A percentile compares a stretch with the other conserved stretches of the same genome.
phyloP scores from a whole-genome alignment of 83 land plant genomes.

The Isoetes engelmannii region DNA sequence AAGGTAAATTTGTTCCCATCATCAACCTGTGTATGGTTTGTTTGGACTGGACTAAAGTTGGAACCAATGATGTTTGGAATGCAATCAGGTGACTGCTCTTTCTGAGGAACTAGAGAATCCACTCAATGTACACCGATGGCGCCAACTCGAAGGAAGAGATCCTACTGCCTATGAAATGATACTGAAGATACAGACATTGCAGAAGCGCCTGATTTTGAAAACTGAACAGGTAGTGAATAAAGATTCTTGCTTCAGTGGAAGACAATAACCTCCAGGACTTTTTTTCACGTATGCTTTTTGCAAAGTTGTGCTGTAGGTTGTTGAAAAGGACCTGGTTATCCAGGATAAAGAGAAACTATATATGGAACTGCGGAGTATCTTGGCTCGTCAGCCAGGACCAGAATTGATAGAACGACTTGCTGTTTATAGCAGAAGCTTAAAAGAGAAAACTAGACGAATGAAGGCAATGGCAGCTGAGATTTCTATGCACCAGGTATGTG shows the following conservation, averaged over 20 bases:
- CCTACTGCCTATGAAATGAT: conserved; percentile 37
- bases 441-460: conserved; percentile 32
- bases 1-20: conserved; percentile 14
- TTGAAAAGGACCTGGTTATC: conserved; percentile 34
- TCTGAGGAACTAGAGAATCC: conserved; percentile 40
- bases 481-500: conserved; percentile 29
- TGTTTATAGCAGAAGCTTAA: conserved; percentile 18
- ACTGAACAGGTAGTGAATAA: conserved; percentile 27
- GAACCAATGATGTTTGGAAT: no score
- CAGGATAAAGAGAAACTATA: conserved; percentile 41
- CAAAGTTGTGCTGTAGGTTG: conserved; percentile 18
- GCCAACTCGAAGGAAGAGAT: conserved; percentile 36
- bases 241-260: background rate
- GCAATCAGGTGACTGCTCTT: conserved; percentile 30
- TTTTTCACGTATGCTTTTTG: background rate
- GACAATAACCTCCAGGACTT: background rate
- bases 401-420: conserved; percentile 28
- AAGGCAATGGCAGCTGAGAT: conserved; percentile 38
- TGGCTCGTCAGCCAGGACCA: conserved; percentile 37
- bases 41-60: no score
- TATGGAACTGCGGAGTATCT: conserved; percentile 27
- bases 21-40: no score
- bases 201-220: conserved; percentile 31
- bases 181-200: conserved; percentile 30
- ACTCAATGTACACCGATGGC: conserved; percentile 39